Evolutionary conservation across 106 monocot genomes (phyloP), one percentile per base, ranked within the genome.

Genomic region (Chionographis japonica): DNA sequence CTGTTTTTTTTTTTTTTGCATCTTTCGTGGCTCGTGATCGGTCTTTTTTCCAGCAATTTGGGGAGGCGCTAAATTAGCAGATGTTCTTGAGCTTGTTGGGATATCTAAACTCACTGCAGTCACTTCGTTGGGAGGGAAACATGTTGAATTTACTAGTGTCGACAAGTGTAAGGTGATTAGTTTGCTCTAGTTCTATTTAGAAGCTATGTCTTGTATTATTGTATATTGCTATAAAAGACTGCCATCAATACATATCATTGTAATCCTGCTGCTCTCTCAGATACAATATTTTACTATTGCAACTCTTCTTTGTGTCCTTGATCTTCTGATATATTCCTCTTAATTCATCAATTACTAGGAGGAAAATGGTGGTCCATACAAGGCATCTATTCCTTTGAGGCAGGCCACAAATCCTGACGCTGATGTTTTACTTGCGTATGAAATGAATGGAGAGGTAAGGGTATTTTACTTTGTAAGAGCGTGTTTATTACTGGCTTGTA

Each of bases 351-450:
- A 61, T 40, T 54, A 43, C 62, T 50, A 95, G 95, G 95, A 95
- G 78, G 95, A 95, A 79, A 91, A 95, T 2, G 95, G 95, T 74
- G 95, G 91, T 50, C 95, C 95, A 46, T 95, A 91, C 43, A 95
- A 89, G 71, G 91, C 95, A 72, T 95, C 95, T 58, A 84, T 95
- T 81, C 84, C 95, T 3, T 64, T 95, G 52, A 81, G 68, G 14
- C 91, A 86, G 60, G 95, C 91, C 0, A 86, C 91, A 80, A 82
- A 84, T 80, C 91, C 95, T 67, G 81, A 82, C 37, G 79, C 95
- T 71, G 95, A 95, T 92, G 95, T 95, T 19, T 77, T 95, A 66
- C 91, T 95, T 78, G 95, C 91, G 62, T 95, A 95, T 74, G 95
- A 95, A 84, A 95, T 95, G 95, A 95, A 95, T 82, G 89, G 86